phyloP scores from a whole-genome alignment of 176 grass and related monocot genomes.

The Ananas comosus region DNA sequence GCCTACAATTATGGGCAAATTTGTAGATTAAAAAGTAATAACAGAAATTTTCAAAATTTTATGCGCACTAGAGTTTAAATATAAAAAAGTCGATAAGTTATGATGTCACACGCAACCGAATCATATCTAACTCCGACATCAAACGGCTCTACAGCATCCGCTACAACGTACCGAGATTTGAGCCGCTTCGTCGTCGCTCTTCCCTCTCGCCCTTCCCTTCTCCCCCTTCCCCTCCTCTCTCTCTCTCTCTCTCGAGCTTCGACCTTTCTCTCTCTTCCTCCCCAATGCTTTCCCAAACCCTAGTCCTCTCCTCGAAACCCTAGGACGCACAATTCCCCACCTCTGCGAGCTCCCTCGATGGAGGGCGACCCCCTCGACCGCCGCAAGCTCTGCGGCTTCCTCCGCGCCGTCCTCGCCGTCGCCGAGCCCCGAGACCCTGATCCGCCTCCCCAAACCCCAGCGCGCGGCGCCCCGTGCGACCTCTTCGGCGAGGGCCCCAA shows the following conservation, averaged over 20 bases:
- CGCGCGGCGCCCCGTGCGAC: conserved; percentile 19
- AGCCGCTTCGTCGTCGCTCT: not conserved
- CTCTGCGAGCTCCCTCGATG: conserved; percentile 1
- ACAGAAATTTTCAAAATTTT: too few species aligned
- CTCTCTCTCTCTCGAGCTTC: not conserved
- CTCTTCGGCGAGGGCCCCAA: conserved; percentile 14
- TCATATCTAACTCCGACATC: too few species aligned
- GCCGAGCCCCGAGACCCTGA: not conserved
- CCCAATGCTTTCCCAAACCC: not conserved
- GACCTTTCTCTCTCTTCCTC: not conserved
- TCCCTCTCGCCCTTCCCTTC: not conserved
- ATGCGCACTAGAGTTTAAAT: too few species aligned
- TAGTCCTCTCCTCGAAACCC: conserved; percentile 11
- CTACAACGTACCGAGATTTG: not conserved
- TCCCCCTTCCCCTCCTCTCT: not conserved
- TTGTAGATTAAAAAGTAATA: too few species aligned
- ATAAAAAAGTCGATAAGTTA: too few species aligned
- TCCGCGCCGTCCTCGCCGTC: conserved; percentile 48
- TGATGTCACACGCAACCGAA: too few species aligned
- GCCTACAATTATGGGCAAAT: too few species aligned
- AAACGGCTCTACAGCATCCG: too few species aligned
- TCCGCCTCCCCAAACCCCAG: not conserved
- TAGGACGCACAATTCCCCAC: not conserved
- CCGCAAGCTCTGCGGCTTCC: conserved; percentile 59
- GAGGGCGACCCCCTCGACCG: conserved; percentile 1